Conservation (phyloP, 75 land plant species). For the Selaginella tamariscina region DNA sequence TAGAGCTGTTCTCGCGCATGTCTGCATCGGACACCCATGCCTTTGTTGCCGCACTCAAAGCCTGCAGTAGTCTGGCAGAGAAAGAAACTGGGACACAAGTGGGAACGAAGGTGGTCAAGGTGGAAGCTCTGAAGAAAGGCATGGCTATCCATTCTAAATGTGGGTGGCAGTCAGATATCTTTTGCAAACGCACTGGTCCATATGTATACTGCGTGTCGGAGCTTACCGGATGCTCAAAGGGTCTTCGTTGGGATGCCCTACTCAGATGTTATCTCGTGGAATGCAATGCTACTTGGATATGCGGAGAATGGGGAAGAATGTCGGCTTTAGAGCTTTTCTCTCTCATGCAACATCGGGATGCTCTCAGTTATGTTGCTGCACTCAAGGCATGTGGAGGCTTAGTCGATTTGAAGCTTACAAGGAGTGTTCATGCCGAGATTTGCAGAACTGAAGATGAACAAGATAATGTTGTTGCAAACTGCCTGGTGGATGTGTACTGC, state of each 20-base stretch:
- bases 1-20: neutral
- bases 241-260: neutral
- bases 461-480: neutral
- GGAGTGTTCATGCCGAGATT: no score
- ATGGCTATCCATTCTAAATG: neutral
- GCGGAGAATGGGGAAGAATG: neutral
- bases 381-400: neutral
- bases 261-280: neutral
- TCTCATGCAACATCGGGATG: neutral
- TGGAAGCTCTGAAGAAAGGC: neutral
- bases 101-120: neutral
- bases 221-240: neutral
- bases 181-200: neutral
- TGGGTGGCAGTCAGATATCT: no score
- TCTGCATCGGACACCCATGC: neutral
- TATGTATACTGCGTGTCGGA: neutral
- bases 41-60: neutral
- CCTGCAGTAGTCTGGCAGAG: no score
- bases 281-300: neutral
- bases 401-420: neutral
- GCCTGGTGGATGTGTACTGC: neutral
- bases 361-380: neutral
- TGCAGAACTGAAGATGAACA: neutral
- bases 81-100: neutral
- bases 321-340: neutral